phyloP scores from a whole-genome alignment of 306 rosid species.

The Hylodesmum podocarpum region DNA sequence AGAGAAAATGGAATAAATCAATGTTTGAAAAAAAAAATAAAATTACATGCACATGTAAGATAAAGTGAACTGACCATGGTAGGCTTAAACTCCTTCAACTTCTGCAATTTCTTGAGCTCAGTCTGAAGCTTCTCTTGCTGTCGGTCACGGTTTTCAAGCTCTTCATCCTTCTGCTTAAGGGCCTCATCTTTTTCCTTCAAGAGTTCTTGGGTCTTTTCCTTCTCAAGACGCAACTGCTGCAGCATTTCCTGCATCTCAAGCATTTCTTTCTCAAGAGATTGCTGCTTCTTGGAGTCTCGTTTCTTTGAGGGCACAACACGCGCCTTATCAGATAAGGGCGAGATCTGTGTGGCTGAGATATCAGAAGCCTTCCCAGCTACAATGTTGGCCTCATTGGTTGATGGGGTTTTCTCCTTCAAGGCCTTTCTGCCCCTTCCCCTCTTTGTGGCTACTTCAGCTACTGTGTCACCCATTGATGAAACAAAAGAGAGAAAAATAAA shows the following conservation, averaged over 20 bases:
- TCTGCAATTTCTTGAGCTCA: slow-evolving; percentile 79
- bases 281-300: slow-evolving; percentile 40
- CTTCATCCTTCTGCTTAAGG: slow-evolving; percentile 70
- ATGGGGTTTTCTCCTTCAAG: slow-evolving; percentile 63
- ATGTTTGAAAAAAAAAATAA: neutral
- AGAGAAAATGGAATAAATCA: too few relatives aligned
- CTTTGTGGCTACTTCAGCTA: slow-evolving; percentile 42
- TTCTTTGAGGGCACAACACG: slow-evolving; percentile 60
- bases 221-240: slow-evolving; percentile 62
- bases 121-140: slow-evolving; percentile 75
- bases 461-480: slow-evolving; percentile 56
- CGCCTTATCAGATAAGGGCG: slow-evolving; percentile 24
- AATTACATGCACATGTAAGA: neutral
- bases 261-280: slow-evolving; percentile 66
- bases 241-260: slow-evolving; percentile 78
- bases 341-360: slow-evolving; percentile 12
- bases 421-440: slow-evolving; percentile 60
- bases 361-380: slow-evolving; percentile 31
- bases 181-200: slow-evolving; percentile 75
- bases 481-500: neutral
- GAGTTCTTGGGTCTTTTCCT: slow-evolving; percentile 79
- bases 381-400: slow-evolving; percentile 40
- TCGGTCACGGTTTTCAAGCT: slow-evolving; percentile 54
- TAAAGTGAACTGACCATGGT: slow-evolving; percentile 51
- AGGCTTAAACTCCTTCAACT: slow-evolving; percentile 90